phyloP scores from a whole-genome alignment of 2,329 filamentous ascomycete genomes.

The Colletotrichum horii region DNA sequence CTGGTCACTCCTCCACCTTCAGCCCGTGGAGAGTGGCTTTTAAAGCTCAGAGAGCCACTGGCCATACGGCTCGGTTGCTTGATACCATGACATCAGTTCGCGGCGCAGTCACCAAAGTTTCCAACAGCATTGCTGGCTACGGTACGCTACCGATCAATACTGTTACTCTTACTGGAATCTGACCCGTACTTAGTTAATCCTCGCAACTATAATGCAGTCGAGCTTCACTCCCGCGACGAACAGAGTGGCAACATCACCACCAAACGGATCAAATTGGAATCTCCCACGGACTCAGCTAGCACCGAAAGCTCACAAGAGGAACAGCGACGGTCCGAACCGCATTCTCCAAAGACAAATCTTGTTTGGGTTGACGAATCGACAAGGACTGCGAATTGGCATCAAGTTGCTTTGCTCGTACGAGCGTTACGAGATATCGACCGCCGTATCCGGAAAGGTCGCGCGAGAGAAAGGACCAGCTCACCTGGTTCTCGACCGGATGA shows the following conservation, averaged over 20 bases:
- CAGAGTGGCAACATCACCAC: neutral
- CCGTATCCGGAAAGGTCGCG: neutral
- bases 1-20: neutral
- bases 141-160: neutral
- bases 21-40: neutral
- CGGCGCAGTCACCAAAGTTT: slow-evolving; percentile 17
- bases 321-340: neutral
- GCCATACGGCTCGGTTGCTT: neutral
- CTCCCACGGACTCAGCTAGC: neutral
- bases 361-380: slow-evolving; percentile 18
- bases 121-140: slow-evolving; percentile 15
- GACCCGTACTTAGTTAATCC: neutral
- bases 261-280: slow-evolving; percentile 10
- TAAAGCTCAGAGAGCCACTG: neutral
- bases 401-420: slow-evolving; percentile 4
- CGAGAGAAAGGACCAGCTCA: neutral
- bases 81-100: slow-evolving; percentile 21
- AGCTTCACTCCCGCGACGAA: neutral
- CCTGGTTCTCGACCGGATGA: neutral
- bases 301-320: neutral
- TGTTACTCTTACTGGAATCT: neutral
- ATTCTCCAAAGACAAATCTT: neutral
- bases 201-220: neutral
- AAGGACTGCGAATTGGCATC: slow-evolving; percentile 14
- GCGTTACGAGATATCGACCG: neutral